A percentile compares a stretch with the other conserved stretches of the same genome.
phyloP scores from a whole-genome alignment of 805 yeast genomes.

The Candida multigemmis region DNA sequence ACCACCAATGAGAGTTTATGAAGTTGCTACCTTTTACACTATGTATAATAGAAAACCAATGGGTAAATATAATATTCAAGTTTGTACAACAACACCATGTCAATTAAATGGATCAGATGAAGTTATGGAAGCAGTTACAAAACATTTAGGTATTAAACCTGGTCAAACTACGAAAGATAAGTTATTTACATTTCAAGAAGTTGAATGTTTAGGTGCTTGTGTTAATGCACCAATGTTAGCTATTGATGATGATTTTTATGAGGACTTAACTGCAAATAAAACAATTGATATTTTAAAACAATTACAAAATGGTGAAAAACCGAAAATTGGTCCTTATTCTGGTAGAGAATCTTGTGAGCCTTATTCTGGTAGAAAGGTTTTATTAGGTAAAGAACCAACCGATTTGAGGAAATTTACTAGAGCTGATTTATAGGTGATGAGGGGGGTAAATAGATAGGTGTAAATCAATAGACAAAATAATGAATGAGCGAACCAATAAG shows the following conservation, averaged over 20 bases:
- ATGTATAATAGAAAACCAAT: slow-evolving; percentile 84
- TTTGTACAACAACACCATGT: slow-evolving; percentile 88
- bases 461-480: too few relatives aligned
- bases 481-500: too few relatives aligned
- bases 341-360: slow-evolving; percentile 76
- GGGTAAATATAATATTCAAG: slow-evolving; percentile 77
- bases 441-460: too few relatives aligned
- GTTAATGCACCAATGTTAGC: slow-evolving; percentile 88
- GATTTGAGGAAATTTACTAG: slow-evolving; percentile 67
- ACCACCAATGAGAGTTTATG: slow-evolving; percentile 93
- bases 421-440: slow-evolving; percentile 48
- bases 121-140: slow-evolving; percentile 61
- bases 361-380: slow-evolving; percentile 54
- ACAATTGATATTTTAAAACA: slow-evolving; percentile 53
- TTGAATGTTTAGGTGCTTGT: slow-evolving; percentile 89
- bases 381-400: slow-evolving; percentile 52
- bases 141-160: slow-evolving; percentile 54
- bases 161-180: slow-evolving; percentile 74
- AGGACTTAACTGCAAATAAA: slow-evolving; percentile 67
- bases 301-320: slow-evolving; percentile 52
- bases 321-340: slow-evolving; percentile 58
- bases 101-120: slow-evolving; percentile 76
- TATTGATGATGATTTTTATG: slow-evolving; percentile 73
- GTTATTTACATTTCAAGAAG: slow-evolving; percentile 75
- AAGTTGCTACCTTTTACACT: slow-evolving; percentile 86